A percentile compares a stretch with the other conserved stretches of the same genome.
Evolutionary conservation across 1,139 yeast genomes (phyloP).

Genomic region (Diutina rugosa): DNA sequence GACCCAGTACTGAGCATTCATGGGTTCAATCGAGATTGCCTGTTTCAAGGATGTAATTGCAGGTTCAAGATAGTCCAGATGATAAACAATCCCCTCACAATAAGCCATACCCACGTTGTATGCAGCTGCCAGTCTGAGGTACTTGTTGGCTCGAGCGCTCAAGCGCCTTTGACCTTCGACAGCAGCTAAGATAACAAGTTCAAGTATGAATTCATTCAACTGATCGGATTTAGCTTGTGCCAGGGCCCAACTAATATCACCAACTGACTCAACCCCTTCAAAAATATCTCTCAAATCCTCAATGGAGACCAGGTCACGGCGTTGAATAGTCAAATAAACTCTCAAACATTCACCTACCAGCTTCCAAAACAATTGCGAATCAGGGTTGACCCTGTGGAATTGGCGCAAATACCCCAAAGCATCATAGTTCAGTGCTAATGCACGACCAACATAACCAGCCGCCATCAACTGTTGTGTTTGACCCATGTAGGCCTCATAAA

Average conservation of each 20-base stretch:
- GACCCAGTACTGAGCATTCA: slow-evolving; percentile 66
- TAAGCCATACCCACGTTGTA: slow-evolving; percentile 65
- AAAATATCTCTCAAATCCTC: slow-evolving; percentile 25
- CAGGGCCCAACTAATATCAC: not conserved
- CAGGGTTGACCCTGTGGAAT: slow-evolving; percentile 21
- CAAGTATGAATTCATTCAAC: not conserved
- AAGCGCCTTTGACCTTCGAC: not conserved
- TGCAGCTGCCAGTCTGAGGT: slow-evolving; percentile 45
- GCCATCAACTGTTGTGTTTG: slow-evolving; percentile 39
- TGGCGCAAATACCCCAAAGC: slow-evolving; percentile 38
- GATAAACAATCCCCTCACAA: slow-evolving; percentile 15
- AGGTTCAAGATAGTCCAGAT: slow-evolving; percentile 20
- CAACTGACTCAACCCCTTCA: slow-evolving; percentile 7
- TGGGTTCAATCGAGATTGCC: slow-evolving; percentile 60
- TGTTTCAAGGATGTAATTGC: slow-evolving; percentile 39
- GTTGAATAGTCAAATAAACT: slow-evolving; percentile 31
- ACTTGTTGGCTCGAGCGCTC: slow-evolving; percentile 17
- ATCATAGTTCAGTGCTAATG: slow-evolving; percentile 22
- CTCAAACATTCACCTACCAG: slow-evolving; percentile 35
- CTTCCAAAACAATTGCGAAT: slow-evolving; percentile 43
- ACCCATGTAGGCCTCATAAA: slow-evolving; percentile 43
- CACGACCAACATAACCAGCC: slow-evolving; percentile 57
- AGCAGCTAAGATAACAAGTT: not conserved
- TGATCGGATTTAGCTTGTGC: not conserved
- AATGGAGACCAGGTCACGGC: slow-evolving; percentile 29